Evolutionary conservation across 495 filamentous ascomycete species (phyloP).

Genomic region (Neurospora pannonica): DNA sequence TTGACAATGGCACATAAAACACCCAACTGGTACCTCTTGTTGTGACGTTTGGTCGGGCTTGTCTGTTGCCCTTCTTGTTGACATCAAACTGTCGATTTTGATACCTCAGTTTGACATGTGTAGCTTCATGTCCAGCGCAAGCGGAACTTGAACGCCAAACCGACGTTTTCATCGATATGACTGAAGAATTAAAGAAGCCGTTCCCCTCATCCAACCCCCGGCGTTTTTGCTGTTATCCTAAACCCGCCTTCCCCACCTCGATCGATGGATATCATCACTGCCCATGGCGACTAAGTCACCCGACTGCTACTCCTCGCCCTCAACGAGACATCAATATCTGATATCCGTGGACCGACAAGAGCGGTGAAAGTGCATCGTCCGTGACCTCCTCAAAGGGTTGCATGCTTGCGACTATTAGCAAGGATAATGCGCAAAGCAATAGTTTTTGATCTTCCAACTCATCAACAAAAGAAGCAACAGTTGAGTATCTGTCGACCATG

Average conservation of each 20-base stretch:
- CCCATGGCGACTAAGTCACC: background rate
- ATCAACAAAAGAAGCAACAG: background rate
- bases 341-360: conserved; percentile 10
- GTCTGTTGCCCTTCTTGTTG: background rate
- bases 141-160: too few relatives aligned
- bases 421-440: background rate
- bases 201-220: background rate
- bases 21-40: background rate
- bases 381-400: background rate
- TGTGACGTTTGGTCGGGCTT: background rate
- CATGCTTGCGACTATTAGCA: background rate
- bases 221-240: background rate
- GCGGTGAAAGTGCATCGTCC: conserved; percentile 14
- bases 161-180: too few relatives aligned
- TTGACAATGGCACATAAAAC: background rate
- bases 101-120: background rate
- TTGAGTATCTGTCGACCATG: background rate
- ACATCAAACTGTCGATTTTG: background rate
- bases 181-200: background rate
- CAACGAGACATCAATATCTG: background rate
- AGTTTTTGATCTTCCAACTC: background rate
- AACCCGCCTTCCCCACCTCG: background rate
- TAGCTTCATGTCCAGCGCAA: background rate
- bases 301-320: background rate
- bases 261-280: background rate